Evolutionary conservation across 192 early-diverging fungal genomes (phyloP).

Genomic region (Pecoramyces ruminantium): DNA sequence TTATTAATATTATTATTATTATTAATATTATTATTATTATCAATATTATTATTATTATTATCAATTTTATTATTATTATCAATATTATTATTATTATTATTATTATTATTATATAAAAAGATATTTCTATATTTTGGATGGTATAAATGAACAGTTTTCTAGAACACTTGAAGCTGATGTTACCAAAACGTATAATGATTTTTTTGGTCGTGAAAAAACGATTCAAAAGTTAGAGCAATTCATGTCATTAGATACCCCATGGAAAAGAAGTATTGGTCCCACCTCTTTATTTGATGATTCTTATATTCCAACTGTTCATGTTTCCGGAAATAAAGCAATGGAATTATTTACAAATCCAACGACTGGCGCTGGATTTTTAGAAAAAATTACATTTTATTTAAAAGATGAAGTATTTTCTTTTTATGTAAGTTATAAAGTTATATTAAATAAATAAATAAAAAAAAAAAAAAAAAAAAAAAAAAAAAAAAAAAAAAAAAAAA

Average conservation of each 20-base stretch:
- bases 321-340: background rate
- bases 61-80: no score
- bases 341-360: background rate
- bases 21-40: no score
- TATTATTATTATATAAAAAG: no score
- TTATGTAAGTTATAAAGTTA: background rate
- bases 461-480: no score
- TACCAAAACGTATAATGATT: background rate
- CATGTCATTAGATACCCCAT: background rate
- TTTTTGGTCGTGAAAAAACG: background rate
- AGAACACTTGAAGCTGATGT: background rate
- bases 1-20: no score
- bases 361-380: background rate
- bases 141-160: background rate
- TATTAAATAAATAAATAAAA: no score
- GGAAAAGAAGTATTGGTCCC: background rate
- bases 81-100: no score
- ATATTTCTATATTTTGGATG: background rate
- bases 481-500: no score
- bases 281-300: background rate
- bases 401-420: background rate
- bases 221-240: background rate
- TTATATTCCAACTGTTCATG: background rate
- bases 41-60: no score
- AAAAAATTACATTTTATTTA: background rate